Conservation (phyloP, 1,284 basidiomycete species). For the Leccinum angustisporum region DNA sequence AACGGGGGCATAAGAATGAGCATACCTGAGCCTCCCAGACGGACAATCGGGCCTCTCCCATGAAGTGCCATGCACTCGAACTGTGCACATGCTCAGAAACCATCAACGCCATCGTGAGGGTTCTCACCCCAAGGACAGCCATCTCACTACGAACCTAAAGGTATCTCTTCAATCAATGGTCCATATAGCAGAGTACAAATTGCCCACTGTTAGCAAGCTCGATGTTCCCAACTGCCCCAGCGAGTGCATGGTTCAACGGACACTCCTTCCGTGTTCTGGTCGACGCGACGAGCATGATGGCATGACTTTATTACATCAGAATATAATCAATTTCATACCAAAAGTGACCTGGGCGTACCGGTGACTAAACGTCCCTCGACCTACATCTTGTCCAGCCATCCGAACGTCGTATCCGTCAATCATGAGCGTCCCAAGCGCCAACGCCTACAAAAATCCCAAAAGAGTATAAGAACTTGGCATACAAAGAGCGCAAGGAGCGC, state of each 20-base stretch:
- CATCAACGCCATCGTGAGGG: neutral
- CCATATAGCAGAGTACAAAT: neutral
- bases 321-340: neutral
- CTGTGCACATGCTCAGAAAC: conserved; percentile 35
- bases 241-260: conserved; percentile 68
- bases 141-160: conserved; percentile 79
- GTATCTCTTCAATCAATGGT: neutral
- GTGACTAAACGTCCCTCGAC: conserved; percentile 87
- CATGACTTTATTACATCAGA: conserved; percentile 52
- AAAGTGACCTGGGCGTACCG: conserved; percentile 42
- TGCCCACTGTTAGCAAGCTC: conserved; percentile 83
- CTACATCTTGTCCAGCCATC: conserved; percentile 89
- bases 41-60: conserved; percentile 80
- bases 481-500: conserved; percentile 6
- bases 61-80: conserved; percentile 84
- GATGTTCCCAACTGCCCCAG: conserved; percentile 61
- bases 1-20: conserved; percentile 21
- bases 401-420: conserved; percentile 77
- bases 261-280: conserved; percentile 79
- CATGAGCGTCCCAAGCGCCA: conserved; percentile 85
- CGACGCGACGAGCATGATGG: conserved; percentile 68
- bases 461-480: neutral
- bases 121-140: conserved; percentile 76
- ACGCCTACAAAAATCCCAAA: conserved; percentile 44
- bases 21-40: conserved; percentile 86